Base-by-base conservation (phyloP, 352 stramenopile genomes). In the Pythium coloratum region DNA sequence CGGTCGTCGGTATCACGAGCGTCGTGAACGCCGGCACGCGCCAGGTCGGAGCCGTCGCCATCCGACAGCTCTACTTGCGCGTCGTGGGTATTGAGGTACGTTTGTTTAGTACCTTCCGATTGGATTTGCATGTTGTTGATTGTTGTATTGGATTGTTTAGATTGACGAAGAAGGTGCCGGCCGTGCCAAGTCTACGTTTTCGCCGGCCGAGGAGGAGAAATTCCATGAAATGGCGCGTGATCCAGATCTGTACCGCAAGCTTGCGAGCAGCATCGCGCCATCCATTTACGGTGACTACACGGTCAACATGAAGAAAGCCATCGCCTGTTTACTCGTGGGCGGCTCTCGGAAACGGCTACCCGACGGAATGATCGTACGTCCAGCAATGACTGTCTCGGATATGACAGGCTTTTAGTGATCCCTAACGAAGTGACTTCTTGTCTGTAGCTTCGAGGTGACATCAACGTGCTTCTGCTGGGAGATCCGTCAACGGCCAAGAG, bases 401-500 rank as follows among this genome's bases (percentile, higher is more conserved):
- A 2, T 18, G 40, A 2, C 20, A 3, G 30, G 4, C 6, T 10
- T 34, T 49, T 0, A 49, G 12, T 32, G 1, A 32, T 57, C 30
- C 18, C 36, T 50, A 32, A 32, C 55, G 2, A 40, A 16, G 26
- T 0, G 55, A 6, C 53, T 1, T 66, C 53, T 2, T 66, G 18
- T 24, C 13, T 62, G 20, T 49, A 84, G 64, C 80, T 99, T 2
- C 80, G 98, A 51, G 97, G 98, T 54, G 98, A 99, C 69, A 99
- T 99, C 63, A 99, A 99, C 69, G 91, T 99, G 16, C 80, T 99
- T 28, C 68, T 99, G 24, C 78, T 99, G 16, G 97, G 98, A 18
- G 98, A 99, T 83, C 98, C 98, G 10, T 99, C 95, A 20, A 99
- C 97, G 16, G 98, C 97, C 33, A 99, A 99, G 80, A 98, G 87